Base-by-base conservation (phyloP, 2,329 filamentous ascomycete species). In the Decorospora gaudefroyi region DNA sequence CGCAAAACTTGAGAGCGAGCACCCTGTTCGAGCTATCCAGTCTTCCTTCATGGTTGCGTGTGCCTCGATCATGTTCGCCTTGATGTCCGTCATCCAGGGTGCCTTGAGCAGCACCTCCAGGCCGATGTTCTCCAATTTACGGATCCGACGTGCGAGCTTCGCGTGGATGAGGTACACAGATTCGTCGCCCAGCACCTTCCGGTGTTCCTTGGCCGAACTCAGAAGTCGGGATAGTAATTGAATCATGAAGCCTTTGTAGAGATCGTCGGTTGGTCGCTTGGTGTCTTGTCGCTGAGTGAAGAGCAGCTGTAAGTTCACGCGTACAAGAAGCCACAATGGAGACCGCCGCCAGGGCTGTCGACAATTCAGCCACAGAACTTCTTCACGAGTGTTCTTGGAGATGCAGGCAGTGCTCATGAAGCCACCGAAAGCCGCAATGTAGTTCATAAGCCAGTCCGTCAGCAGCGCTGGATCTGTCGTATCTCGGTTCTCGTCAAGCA, bases 261-360 rank as follows among this genome's bases (percentile, higher is more conserved):
- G 5, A 19, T 18, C 12, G 6, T 42, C 19, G 3, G 31, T 17
- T 8, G 13, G 6, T 3, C 15, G 18, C 3, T 5, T 10, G 4
- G 33, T 18, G 15, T 16, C 9, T 64, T 31, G 1, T 55, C 43
- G 69, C 72, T 51, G 52, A 12, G 37, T 13, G 26, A 62, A 51
- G 2, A 44, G 28, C 0, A 65, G 56, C 39, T 83, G 78, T 2
- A 81, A 47, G 0, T 70, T 58, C 0, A 81, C 78, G 1, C 80
- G 76, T 2, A 83, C 42, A 0, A 82, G 65, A 1, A 84, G 65
- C 79, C 79, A 84, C 0, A 77, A 49, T 0, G 79, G 68, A 6
- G 79, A 82, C 37, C 76, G 62, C 4, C 73, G 67, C 80, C 79
- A 83, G 0, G 76, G 76, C 1, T 36, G 27, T 1, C 46, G 46